These are phyloP conservation scores for Mucor piriformis DNA, from an alignment of 371 early-diverging fungal species.

Conservation along the genomic window DNA sequence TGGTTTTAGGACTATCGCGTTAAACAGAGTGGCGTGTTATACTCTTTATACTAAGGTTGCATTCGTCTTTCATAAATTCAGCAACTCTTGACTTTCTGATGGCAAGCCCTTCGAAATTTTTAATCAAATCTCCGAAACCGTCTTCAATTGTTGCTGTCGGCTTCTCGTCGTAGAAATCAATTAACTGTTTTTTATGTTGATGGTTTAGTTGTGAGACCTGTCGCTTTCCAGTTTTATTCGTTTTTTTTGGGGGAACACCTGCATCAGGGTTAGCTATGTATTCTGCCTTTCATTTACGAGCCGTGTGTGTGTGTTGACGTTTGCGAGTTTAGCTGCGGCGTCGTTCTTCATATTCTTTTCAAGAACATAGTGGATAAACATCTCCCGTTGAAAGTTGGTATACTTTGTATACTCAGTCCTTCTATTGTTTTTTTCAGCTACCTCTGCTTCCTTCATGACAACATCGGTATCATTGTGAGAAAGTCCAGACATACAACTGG, in stretches of 20 bases:
- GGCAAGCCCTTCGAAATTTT: conserved; percentile 2
- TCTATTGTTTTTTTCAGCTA: no score
- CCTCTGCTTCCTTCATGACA: no score
- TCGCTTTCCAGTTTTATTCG: conserved; percentile 6
- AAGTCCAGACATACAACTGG: no score
- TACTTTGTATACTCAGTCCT: no score
- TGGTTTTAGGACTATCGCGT: conserved; percentile 5
- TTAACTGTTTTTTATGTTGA: conserved; percentile 10
- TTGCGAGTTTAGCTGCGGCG: no score
- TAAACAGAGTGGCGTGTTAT: conserved; percentile 3
- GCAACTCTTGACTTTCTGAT: conserved; percentile 8
- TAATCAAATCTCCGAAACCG: not conserved
- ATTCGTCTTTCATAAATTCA: conserved; percentile 13
- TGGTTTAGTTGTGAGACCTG: conserved; percentile 12
- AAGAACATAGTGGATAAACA: no score
- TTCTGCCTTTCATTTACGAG: no score
- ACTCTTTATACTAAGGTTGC: conserved; percentile 8
- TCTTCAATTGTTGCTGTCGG: conserved; percentile 6
- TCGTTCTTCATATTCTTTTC: no score
- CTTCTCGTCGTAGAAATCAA: conserved; percentile 6
- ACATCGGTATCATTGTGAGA: no score
- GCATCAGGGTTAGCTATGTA: no score
- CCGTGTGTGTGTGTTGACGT: no score
- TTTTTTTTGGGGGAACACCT: conserved; percentile 3
- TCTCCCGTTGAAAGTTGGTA: no score